Percentiles rank a stretch among this genome's conserved stretches.
Evolutionary conservation across 208 protist genomes (phyloP).

Genomic region (Crithidia fasciculata): DNA sequence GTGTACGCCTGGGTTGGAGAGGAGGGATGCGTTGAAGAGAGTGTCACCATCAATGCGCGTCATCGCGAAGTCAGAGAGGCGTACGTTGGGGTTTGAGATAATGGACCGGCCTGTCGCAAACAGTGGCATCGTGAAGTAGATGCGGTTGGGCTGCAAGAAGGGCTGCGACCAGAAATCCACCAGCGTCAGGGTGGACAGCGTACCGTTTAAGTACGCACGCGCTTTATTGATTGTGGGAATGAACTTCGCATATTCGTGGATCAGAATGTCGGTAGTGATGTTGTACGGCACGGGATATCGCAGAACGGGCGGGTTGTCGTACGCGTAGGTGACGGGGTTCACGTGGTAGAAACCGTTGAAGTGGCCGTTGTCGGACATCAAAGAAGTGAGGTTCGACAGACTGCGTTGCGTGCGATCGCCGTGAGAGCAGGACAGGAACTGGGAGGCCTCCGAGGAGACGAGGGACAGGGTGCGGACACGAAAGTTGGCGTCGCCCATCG

Average conservation of each 20-base stretch:
- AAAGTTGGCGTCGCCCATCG: background rate
- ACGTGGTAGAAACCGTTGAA: slow-evolving; percentile 1
- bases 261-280: background rate
- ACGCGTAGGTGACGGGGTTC: background rate
- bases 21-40: background rate
- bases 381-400: background rate
- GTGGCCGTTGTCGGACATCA: slow-evolving; percentile 4
- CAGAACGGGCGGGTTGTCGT: background rate
- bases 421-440: background rate
- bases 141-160: background rate
- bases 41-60: slow-evolving; percentile 2
- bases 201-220: background rate
- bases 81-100: background rate
- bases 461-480: background rate
- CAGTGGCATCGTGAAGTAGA: background rate
- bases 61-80: background rate
- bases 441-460: background rate
- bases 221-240: background rate
- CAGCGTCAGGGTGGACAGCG: background rate
- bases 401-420: background rate
- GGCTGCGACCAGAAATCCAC: background rate
- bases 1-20: background rate
- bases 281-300: too few species aligned
- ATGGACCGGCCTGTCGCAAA: background rate
- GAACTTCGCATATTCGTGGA: background rate